Percentiles rank a stretch among this genome's conserved stretches.
phyloP scores from a whole-genome alignment of 371 early-diverging fungal genomes.

The Phascolomyces articulosus region DNA sequence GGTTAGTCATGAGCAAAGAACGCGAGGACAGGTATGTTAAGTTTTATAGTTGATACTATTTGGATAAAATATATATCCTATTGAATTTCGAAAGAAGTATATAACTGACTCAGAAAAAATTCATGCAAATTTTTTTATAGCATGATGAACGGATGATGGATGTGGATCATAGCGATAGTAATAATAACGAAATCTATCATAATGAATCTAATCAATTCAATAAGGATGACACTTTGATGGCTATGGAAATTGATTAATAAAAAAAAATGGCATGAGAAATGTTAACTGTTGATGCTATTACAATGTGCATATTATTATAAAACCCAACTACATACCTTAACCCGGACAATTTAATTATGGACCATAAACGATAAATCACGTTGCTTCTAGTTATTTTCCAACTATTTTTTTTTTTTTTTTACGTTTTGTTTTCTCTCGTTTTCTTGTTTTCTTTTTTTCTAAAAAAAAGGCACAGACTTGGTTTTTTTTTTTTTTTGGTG shows the following conservation, averaged over 20 bases:
- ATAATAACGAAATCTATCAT: not conserved
- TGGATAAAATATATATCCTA: no score
- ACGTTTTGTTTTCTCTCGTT: not conserved
- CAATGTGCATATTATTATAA: not conserved
- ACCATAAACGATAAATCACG: no score
- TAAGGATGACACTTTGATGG: not conserved
- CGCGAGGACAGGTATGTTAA: slow-evolving; percentile 5
- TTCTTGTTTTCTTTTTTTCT: not conserved
- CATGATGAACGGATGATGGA: not conserved
- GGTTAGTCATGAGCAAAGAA: not conserved
- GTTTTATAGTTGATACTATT: no score
- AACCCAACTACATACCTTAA: slow-evolving; percentile 3
- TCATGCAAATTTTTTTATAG: not conserved
- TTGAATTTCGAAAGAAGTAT: no score
- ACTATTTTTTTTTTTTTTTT: slow-evolving; percentile 8
- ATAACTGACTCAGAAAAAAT: no score
- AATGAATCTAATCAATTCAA: not conserved
- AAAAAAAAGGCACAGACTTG: no score
- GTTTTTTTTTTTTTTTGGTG: no score
- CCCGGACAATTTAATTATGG: slow-evolving; percentile 11
- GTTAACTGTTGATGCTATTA: not conserved
- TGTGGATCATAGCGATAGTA: not conserved
- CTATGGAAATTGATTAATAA: slow-evolving; percentile 4
- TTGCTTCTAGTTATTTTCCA: not conserved
- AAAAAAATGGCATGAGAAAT: not conserved